phyloP scores from a whole-genome alignment of 2,329 filamentous ascomycete genomes.

The Huntiella bhutanensis region DNA sequence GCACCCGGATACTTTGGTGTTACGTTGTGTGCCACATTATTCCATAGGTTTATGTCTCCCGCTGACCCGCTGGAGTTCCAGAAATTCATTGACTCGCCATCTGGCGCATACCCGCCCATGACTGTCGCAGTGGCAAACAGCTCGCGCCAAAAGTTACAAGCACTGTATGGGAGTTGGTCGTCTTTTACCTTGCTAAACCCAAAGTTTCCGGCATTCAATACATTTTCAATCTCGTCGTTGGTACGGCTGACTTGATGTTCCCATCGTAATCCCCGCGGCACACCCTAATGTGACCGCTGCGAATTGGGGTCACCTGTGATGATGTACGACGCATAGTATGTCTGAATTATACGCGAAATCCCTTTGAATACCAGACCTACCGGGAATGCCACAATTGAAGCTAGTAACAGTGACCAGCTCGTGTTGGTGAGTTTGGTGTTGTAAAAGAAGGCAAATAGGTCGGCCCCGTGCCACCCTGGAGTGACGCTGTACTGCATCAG shows the following conservation, averaged over 20 bases:
- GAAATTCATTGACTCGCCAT: not conserved
- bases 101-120: conserved; percentile 18
- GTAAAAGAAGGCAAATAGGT: conserved; percentile 24
- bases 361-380: conserved; percentile 18
- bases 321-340: conserved; percentile 23
- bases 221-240: conserved; percentile 15
- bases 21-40: too few species aligned
- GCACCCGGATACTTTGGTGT: too few species aligned
- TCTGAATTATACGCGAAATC: conserved; percentile 21
- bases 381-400: conserved; percentile 16
- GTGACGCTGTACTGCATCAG: conserved; percentile 23
- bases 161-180: conserved; percentile 15
- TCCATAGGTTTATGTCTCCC: too few species aligned
- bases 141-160: conserved; percentile 20
- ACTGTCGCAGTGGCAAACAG: conserved; percentile 15
- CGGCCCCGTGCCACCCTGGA: conserved; percentile 22
- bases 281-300: conserved; percentile 16
- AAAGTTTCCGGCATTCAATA: conserved; percentile 19
- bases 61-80: too few species aligned
- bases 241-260: conserved; percentile 15
- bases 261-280: conserved; percentile 21
- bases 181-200: conserved; percentile 18
- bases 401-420: conserved; percentile 15
- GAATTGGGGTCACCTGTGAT: conserved; percentile 23
- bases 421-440: conserved; percentile 17